phyloP scores from a whole-genome alignment of 768 basidiomycete species.

The Tricholomella constricta region DNA sequence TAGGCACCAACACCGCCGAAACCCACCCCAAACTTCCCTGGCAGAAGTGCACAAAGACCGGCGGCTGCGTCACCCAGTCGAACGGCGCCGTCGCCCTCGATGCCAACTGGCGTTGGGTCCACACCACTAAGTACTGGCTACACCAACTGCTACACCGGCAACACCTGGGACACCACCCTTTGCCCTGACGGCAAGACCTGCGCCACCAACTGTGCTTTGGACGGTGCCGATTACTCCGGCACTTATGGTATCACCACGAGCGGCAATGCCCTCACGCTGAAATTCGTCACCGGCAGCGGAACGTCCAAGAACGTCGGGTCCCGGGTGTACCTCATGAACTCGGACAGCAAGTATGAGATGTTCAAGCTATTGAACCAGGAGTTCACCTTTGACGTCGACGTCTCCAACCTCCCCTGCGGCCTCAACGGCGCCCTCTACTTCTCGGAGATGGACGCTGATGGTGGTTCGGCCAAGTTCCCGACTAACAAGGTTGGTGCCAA shows the following conservation, averaged over 20 bases:
- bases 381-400: too few relatives aligned
- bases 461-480: conserved; percentile 47
- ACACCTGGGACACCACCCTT: conserved; percentile 51
- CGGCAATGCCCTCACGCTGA: conserved; percentile 48
- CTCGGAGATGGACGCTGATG: conserved; percentile 64
- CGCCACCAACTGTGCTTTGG: conserved; percentile 43
- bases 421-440: too few relatives aligned
- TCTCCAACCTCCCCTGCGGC: too few relatives aligned
- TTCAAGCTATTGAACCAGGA: conserved; percentile 43
- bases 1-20: conserved; percentile 47
- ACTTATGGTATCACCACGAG: conserved; percentile 55
- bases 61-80: conserved; percentile 42
- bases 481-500: conserved; percentile 60
- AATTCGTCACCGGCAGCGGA: conserved; percentile 43
- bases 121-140: conserved; percentile 31
- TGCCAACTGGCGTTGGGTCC: conserved; percentile 62
- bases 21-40: conserved; percentile 47
- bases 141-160: conserved; percentile 56
- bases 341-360: conserved; percentile 41
- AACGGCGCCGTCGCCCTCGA: conserved; percentile 47
- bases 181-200: conserved; percentile 53
- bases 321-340: conserved; percentile 53
- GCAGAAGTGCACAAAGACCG: conserved; percentile 50
- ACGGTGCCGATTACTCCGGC: conserved; percentile 48
- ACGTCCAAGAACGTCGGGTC: conserved; percentile 40